A percentile compares a stretch with the other conserved stretches of the same genome.
These are phyloP conservation scores for Staphylotrichum longicolle DNA, from an alignment of 495 filamentous ascomycete species.

Conservation along the genomic window DNA sequence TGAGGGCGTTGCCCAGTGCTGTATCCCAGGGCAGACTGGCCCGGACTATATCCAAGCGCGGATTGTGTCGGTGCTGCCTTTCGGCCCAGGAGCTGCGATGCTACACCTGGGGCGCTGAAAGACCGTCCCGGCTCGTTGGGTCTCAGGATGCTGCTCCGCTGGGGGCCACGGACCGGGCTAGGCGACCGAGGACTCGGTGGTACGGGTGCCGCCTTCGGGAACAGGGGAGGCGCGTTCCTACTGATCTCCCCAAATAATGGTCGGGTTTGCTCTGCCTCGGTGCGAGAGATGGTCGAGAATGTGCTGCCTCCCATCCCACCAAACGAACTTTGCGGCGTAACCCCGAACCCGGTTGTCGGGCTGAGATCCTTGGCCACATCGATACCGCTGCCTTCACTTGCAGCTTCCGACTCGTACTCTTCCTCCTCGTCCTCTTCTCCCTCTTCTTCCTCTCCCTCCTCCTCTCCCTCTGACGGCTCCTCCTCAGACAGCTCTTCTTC, in stretches of 20 bases:
- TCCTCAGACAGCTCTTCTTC: conserved; percentile 29
- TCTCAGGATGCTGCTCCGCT: conserved; percentile 47
- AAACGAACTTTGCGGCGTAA: conserved; percentile 68
- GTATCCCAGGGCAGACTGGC: conserved; percentile 13
- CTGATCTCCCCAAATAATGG: conserved; percentile 66
- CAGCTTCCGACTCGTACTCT: conserved; percentile 45
- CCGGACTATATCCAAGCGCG: background rate
- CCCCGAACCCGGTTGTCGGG: conserved; percentile 47
- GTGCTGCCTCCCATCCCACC: conserved; percentile 46
- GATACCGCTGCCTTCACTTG: conserved; percentile 58
- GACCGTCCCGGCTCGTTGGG: conserved; percentile 52
- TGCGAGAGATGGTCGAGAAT: conserved; percentile 48
- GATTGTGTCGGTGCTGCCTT: conserved; percentile 28
- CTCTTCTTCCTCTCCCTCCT: conserved; percentile 35
- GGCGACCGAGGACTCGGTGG: conserved; percentile 69
- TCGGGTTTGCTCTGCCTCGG: conserved; percentile 42
- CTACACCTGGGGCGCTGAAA: conserved; percentile 56
- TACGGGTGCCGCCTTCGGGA: conserved; percentile 61
- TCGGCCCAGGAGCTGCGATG: conserved; percentile 44
- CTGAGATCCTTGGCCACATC: conserved; percentile 69
- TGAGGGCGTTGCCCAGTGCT: conserved; percentile 23
- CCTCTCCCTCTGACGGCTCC: conserved; percentile 34
- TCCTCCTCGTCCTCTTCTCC: conserved; percentile 38
- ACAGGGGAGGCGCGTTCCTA: conserved; percentile 48
- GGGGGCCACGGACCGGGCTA: conserved; percentile 63